A percentile compares a stretch with the other conserved stretches of the same genome.
These are phyloP conservation scores for Ramaria rubella DNA, from an alignment of 768 basidiomycete species.

Conservation along the genomic window DNA sequence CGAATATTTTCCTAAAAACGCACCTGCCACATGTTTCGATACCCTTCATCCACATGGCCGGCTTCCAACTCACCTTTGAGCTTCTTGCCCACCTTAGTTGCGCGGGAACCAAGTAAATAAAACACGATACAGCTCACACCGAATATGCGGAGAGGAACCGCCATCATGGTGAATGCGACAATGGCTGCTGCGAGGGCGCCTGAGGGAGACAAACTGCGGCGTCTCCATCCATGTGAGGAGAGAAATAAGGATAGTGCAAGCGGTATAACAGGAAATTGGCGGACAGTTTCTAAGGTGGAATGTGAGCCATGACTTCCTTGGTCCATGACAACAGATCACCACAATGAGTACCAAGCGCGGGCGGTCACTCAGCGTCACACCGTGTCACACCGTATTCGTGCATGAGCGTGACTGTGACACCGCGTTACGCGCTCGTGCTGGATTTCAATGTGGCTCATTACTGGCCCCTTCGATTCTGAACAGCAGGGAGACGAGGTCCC, in stretches of 20 bases:
- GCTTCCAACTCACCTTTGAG: slow-evolving; percentile 73
- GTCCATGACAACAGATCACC: not conserved
- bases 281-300: not conserved
- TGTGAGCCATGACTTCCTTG: not conserved
- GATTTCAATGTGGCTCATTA: slow-evolving; percentile 45
- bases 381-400: not conserved
- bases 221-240: slow-evolving; percentile 62
- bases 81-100: slow-evolving; percentile 81
- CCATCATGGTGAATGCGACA: slow-evolving; percentile 68
- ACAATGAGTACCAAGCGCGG: too few relatives aligned
- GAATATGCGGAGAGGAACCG: slow-evolving; percentile 58
- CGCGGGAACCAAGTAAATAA: slow-evolving; percentile 73
- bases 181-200: slow-evolving; percentile 74
- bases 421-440: slow-evolving; percentile 1
- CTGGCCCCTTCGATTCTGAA: slow-evolving; percentile 48
- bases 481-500: slow-evolving; percentile 27
- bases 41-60: slow-evolving; percentile 66
- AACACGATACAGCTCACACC: slow-evolving; percentile 65
- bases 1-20: slow-evolving; percentile 3
- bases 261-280: slow-evolving; percentile 24
- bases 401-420: not conserved
- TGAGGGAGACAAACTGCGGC: slow-evolving; percentile 66
- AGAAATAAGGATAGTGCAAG: slow-evolving; percentile 46
- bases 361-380: not conserved
- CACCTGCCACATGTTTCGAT: slow-evolving; percentile 76